These are phyloP conservation scores for Xylariaceae sp. DNA, from an alignment of 2,329 filamentous ascomycete species.

Conservation along the genomic window DNA sequence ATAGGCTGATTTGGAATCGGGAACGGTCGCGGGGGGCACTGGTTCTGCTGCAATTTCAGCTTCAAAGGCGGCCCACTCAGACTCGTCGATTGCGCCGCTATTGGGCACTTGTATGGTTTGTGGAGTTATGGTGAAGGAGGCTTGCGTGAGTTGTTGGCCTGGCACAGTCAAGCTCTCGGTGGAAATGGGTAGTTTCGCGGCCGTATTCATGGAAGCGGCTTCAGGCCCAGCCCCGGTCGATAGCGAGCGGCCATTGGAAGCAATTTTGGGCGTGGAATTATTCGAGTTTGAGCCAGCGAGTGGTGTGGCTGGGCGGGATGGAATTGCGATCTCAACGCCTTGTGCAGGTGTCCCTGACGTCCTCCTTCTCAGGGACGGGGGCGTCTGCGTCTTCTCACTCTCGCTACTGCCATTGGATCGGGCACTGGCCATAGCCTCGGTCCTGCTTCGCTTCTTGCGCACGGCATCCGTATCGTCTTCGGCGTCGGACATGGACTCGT, in stretches of 20 bases:
- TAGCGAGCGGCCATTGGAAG: conserved; percentile 33
- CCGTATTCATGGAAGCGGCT: conserved; percentile 5
- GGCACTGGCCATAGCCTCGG: conserved; percentile 24
- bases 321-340: conserved; percentile 58
- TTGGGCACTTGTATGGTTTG: conserved; percentile 2
- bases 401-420: conserved; percentile 12
- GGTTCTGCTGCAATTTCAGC: conserved; percentile 63
- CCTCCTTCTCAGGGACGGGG: conserved; percentile 40
- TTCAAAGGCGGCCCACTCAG: conserved; percentile 84
- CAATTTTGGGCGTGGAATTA: conserved; percentile 37
- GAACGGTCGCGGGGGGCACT: background rate
- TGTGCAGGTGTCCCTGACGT: conserved; percentile 49
- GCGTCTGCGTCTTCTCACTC: conserved; percentile 29
- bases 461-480: conserved; percentile 24
- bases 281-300: conserved; percentile 38
- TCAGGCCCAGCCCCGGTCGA: conserved; percentile 23
- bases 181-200: conserved; percentile 16
- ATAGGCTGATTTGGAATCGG: conserved; percentile 17
- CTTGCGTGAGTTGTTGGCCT: background rate
- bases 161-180: conserved; percentile 16
- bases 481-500: conserved; percentile 26
- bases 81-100: conserved; percentile 54
- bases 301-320: conserved; percentile 60
- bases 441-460: conserved; percentile 43
- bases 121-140: background rate